Percentiles rank a stretch among this genome's conserved stretches.
Conservation (phyloP, 108 stramenopile species). For the Pseudonitzschia multiseries region DNA sequence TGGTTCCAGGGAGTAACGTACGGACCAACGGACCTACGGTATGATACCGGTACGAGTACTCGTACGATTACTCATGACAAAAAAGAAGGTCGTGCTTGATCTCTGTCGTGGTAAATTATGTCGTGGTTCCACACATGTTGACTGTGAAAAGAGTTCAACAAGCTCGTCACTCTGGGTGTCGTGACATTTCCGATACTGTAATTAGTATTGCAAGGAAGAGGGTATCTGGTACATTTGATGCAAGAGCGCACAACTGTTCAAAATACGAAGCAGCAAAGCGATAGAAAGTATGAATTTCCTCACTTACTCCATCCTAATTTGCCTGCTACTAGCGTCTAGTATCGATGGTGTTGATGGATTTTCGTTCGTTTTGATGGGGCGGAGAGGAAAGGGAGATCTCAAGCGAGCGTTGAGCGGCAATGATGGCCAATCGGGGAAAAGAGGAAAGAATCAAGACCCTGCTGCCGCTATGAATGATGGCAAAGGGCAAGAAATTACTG, state of each 20-base stretch:
- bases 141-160: too few species aligned
- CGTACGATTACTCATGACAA: background rate
- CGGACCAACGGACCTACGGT: too few species aligned
- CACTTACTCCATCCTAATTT: background rate
- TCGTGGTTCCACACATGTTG: too few species aligned
- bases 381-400: conserved; percentile 59
- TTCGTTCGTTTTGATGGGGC: conserved; percentile 56
- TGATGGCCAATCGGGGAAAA: conserved; percentile 23
- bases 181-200: too few species aligned
- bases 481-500: conserved; percentile 84
- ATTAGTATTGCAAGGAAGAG: too few species aligned
- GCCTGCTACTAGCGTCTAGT: background rate
- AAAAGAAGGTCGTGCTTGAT: too few species aligned
- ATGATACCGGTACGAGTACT: background rate
- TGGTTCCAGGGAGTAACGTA: too few species aligned
- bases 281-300: background rate
- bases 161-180: too few species aligned
- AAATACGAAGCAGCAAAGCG: too few species aligned
- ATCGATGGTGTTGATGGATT: background rate
- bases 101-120: too few species aligned
- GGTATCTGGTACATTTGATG: too few species aligned
- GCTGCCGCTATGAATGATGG: conserved; percentile 50
- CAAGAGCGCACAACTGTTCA: too few species aligned
- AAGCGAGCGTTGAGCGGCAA: conserved; percentile 38
- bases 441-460: conserved; percentile 7